phyloP scores from a whole-genome alignment of 1,139 yeast genomes.

The Taiozyma sp. region DNA sequence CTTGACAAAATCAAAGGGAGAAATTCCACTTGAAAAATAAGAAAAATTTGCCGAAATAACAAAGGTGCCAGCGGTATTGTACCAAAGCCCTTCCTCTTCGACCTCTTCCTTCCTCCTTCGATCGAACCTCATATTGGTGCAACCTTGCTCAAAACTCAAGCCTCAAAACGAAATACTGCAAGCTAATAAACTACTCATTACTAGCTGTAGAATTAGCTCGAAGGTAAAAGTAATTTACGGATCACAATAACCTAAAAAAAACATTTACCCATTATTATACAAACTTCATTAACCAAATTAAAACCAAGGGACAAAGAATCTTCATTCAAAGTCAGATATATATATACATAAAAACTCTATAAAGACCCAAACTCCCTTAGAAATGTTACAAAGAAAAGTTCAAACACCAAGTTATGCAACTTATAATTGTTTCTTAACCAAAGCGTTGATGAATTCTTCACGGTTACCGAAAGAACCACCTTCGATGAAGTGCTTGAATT shows the following conservation, averaged over 20 bases:
- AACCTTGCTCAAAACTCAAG: too few species aligned
- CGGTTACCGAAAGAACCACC: slow-evolving; percentile 99
- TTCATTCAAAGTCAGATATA: slow-evolving; percentile 1
- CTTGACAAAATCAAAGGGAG: too few species aligned
- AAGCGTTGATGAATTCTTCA: slow-evolving; percentile 96
- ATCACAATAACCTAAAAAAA: background rate
- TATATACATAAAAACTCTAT: background rate
- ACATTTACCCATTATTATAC: background rate
- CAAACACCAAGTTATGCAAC: slow-evolving; percentile 8
- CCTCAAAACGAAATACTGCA: too few species aligned
- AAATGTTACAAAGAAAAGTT: background rate
- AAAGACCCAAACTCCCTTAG: slow-evolving; percentile 3
- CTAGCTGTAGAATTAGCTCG: background rate
- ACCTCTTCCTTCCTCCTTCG: too few species aligned
- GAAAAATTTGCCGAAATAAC: too few species aligned
- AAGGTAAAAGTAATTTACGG: background rate
- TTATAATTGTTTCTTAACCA: slow-evolving; percentile 65
- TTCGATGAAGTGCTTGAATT: slow-evolving; percentile 99
- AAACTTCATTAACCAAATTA: background rate
- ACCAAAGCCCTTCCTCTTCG: too few species aligned
- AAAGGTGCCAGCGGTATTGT: too few species aligned
- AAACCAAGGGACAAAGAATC: slow-evolving; percentile 3
- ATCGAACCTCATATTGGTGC: too few species aligned
- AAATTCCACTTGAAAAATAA: too few species aligned
- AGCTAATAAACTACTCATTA: too few species aligned